Evolutionary conservation across 2,329 filamentous ascomycete genomes (phyloP).

Genomic region (Alternaria sp.): DNA sequence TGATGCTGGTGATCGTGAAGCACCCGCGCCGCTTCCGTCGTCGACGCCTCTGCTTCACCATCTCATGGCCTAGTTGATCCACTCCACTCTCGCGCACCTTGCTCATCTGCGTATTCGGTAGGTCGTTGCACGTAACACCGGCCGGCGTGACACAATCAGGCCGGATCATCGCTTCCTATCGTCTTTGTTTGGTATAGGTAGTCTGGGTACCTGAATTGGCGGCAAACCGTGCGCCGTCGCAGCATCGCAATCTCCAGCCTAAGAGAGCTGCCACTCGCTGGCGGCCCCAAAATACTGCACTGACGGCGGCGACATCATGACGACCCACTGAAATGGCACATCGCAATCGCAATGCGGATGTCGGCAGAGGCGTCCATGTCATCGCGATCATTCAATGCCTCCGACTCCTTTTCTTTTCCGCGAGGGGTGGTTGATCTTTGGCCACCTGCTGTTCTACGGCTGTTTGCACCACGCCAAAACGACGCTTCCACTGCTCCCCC

Average conservation of each 20-base stretch:
- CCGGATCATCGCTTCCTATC: constrained; percentile 11
- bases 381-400: background rate
- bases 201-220: constrained; percentile 8
- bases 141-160: constrained; percentile 12
- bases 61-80: constrained; percentile 3
- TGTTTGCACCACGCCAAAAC: constrained; percentile 1
- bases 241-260: constrained; percentile 15
- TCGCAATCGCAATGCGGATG: constrained; percentile 16
- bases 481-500: constrained; percentile 1
- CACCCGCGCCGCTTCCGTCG: constrained; percentile 12
- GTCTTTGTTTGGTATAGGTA: constrained; percentile 3
- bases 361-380: constrained; percentile 9
- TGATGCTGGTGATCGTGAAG: constrained; percentile 10
- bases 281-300: background rate
- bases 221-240: constrained; percentile 8
- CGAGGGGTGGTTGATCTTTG: background rate
- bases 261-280: background rate
- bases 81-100: constrained; percentile 14
- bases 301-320: constrained; percentile 5
- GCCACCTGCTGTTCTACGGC: constrained; percentile 1
- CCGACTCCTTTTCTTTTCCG: constrained; percentile 2
- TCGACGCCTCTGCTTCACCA: constrained; percentile 2
- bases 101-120: constrained; percentile 9
- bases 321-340: constrained; percentile 11
- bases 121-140: constrained; percentile 7